Evolutionary conservation across 805 yeast species (phyloP).

Genomic region (Candida odintsovae): DNA sequence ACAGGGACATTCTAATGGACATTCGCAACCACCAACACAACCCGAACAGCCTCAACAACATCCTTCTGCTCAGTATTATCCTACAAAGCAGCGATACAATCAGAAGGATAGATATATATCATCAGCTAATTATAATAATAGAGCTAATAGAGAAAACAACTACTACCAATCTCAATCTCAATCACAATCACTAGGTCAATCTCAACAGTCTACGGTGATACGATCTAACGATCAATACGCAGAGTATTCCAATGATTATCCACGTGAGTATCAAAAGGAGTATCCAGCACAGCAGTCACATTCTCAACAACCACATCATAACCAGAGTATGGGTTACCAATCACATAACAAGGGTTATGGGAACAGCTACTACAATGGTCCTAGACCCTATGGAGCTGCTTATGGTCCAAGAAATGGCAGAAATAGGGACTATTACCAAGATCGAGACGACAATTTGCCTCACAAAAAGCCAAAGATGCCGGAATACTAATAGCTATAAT

Average conservation of each 20-base stretch:
- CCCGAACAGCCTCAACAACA: constrained; percentile 1
- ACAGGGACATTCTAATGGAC: not conserved
- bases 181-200: not conserved
- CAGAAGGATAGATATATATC: not conserved
- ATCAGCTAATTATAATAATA: not conserved
- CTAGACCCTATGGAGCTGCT: not conserved
- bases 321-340: not conserved
- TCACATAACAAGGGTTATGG: not conserved
- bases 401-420: not conserved
- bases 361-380: not conserved
- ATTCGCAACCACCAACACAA: not conserved
- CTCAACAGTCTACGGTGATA: not conserved
- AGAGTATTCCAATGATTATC: not conserved
- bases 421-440: not conserved
- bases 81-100: not conserved
- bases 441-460: not conserved
- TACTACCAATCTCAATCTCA: not conserved
- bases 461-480: not conserved
- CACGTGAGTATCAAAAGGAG: not conserved
- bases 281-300: not conserved
- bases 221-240: not conserved
- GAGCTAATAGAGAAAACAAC: not conserved
- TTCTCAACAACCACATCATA: not conserved
- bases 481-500: not conserved
- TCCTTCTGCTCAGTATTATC: not conserved